Conservation (phyloP, 495 filamentous ascomycete species). For the Penicillium chermesinum region DNA sequence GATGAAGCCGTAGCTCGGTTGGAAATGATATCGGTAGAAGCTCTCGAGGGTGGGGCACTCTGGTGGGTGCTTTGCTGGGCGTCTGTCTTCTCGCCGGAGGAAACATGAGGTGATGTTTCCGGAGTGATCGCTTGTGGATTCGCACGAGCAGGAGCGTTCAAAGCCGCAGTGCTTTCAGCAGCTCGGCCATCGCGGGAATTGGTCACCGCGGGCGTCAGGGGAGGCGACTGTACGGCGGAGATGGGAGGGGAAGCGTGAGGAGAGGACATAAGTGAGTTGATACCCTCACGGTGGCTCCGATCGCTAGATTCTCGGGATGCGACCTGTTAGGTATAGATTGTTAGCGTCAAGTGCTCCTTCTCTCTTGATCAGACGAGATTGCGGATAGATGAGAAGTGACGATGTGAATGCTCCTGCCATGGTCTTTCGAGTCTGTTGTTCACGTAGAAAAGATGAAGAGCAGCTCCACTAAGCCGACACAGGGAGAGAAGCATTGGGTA, state of each 20-base stretch:
- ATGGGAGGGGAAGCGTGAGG: conserved; percentile 45
- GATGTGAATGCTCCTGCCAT: too few species aligned
- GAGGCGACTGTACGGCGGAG: conserved; percentile 76
- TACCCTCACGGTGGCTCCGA: conserved; percentile 34
- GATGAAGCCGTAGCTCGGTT: conserved; percentile 31
- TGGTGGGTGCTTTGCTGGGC: conserved; percentile 14
- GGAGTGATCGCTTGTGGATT: conserved; percentile 59
- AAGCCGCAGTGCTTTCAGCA: conserved; percentile 21
- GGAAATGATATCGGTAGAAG: conserved; percentile 41
- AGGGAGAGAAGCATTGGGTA: too few species aligned
- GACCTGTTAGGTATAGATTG: conserved; percentile 26
- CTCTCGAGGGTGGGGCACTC: conserved; percentile 41
- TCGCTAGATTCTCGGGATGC: conserved; percentile 46
- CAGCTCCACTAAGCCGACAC: too few species aligned
- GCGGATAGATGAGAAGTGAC: too few species aligned
- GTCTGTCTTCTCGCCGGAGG: conserved; percentile 22
- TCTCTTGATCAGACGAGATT: too few species aligned
- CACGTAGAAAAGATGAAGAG: too few species aligned
- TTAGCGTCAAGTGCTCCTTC: conserved; percentile 10
- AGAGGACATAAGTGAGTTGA: conserved; percentile 36
- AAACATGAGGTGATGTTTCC: conserved; percentile 36
- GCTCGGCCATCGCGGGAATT: conserved; percentile 45
- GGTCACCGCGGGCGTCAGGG: conserved; percentile 80
- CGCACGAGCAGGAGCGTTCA: conserved; percentile 38
- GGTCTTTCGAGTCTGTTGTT: too few species aligned